Percentiles rank a stretch among this genome's conserved stretches.
Evolutionary conservation across 441 rosid species (phyloP).

Genomic region (Syzygium malaccense): DNA sequence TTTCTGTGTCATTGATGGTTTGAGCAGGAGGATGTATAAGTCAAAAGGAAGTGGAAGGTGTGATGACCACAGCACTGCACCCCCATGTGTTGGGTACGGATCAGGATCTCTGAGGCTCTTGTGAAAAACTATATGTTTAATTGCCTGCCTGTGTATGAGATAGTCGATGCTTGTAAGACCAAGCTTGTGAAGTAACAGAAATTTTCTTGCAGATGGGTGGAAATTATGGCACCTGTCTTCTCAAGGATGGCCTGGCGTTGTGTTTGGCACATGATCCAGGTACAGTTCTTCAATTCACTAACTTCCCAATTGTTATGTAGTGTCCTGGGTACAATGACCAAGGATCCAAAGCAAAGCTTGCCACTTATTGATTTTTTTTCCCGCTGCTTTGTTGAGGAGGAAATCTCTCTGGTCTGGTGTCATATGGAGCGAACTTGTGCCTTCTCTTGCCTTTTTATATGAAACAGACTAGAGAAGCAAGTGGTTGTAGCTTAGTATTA

Average conservation of each 20-base stretch:
- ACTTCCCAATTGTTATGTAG: not conserved
- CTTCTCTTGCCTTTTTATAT: not conserved
- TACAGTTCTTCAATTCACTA: slow-evolving; percentile 4
- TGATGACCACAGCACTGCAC: slow-evolving; percentile 60
- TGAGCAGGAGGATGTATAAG: slow-evolving; percentile 66
- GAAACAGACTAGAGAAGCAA: not conserved
- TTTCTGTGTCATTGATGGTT: not conserved
- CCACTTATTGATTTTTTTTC: not conserved
- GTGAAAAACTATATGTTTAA: not conserved
- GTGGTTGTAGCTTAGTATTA: not conserved
- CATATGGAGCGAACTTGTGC: not conserved
- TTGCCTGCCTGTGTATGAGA: not conserved
- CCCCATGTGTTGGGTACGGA: slow-evolving; percentile 82
- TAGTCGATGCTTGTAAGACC: not conserved
- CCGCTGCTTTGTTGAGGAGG: not conserved
- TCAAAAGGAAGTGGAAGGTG: slow-evolving; percentile 65
- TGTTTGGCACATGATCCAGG: slow-evolving; percentile 93
- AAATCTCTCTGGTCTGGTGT: not conserved
- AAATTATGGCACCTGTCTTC: slow-evolving; percentile 98
- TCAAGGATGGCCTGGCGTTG: slow-evolving; percentile 90
- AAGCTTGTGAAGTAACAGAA: not conserved
- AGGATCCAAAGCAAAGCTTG: not conserved
- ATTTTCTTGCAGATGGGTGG: slow-evolving; percentile 69
- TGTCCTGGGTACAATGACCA: not conserved
- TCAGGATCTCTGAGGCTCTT: not conserved